A percentile compares a stretch with the other conserved stretches of the same genome.
These are phyloP conservation scores for Lagenidium sp. DNA, from an alignment of 352 stramenopile genomes.

Conservation along the genomic window DNA sequence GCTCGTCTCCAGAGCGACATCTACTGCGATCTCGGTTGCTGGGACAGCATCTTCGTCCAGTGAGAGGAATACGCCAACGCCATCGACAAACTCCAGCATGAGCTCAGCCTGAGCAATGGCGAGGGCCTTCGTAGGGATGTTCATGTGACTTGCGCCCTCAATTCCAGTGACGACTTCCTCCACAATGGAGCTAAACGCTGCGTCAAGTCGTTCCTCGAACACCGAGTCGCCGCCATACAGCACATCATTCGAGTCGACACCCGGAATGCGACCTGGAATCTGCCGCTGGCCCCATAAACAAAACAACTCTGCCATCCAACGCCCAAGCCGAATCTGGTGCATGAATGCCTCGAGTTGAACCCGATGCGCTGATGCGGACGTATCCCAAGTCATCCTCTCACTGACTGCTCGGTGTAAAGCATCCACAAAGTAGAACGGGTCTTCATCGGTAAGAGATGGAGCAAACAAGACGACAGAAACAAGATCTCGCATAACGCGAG, in stretches of 20 bases:
- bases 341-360: slow-evolving; percentile 9
- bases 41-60: slow-evolving; percentile 6
- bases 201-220: slow-evolving; percentile 44
- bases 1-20: background rate
- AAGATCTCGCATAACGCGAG: slow-evolving; percentile 29
- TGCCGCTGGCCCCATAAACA: slow-evolving; percentile 45
- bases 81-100: slow-evolving; percentile 6
- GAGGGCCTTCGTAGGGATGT: background rate
- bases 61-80: slow-evolving; percentile 5
- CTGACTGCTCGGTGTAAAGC: slow-evolving; percentile 62
- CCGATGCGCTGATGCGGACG: background rate
- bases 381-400: slow-evolving; percentile 32
- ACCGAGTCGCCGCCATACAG: slow-evolving; percentile 58
- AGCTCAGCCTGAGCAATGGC: slow-evolving; percentile 6
- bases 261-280: slow-evolving; percentile 21
- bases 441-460: slow-evolving; percentile 64
- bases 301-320: slow-evolving; percentile 47
- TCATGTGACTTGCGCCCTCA: slow-evolving; percentile 9
- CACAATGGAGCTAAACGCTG: slow-evolving; percentile 34
- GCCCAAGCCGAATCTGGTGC: slow-evolving; percentile 25
- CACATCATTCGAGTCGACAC: slow-evolving; percentile 81
- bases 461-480: slow-evolving; percentile 61
- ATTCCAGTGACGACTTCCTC: slow-evolving; percentile 43
- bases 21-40: background rate
- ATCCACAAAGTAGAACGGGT: slow-evolving; percentile 84